Conservation (phyloP, 345 rosid species). For the Acer negundo region DNA sequence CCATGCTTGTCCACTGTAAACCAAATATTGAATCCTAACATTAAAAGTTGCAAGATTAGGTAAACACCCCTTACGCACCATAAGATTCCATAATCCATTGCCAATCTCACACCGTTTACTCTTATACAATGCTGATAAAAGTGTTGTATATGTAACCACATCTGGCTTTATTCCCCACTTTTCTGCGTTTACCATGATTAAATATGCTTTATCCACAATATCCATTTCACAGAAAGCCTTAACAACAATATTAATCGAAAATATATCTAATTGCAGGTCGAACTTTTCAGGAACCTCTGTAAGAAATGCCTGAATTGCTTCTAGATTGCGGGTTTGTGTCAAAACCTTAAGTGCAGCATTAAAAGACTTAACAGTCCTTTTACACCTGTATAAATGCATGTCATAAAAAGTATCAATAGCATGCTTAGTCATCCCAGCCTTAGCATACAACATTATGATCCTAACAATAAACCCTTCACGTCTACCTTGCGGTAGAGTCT, state of each 20-base stretch:
- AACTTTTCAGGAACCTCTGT: slow-evolving; percentile 41
- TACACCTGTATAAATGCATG: slow-evolving; percentile 67
- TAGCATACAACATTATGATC: slow-evolving; percentile 81
- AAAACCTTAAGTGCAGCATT: slow-evolving; percentile 72
- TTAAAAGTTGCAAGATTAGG: slow-evolving; percentile 80
- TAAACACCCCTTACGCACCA: slow-evolving; percentile 69
- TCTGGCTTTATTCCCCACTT: slow-evolving; percentile 61
- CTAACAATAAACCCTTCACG: slow-evolving; percentile 84
- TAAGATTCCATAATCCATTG: slow-evolving; percentile 81
- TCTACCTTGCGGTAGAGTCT: slow-evolving; percentile 75
- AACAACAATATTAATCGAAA: slow-evolving; percentile 59
- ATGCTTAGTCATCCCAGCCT: slow-evolving; percentile 73
- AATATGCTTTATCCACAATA: slow-evolving; percentile 55
- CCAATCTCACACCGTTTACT: slow-evolving; percentile 50
- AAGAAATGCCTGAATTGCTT: slow-evolving; percentile 52
- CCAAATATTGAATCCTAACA: slow-evolving; percentile 72
- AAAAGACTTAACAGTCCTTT: slow-evolving; percentile 70
- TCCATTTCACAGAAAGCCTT: slow-evolving; percentile 63
- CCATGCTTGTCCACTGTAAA: slow-evolving; percentile 61
- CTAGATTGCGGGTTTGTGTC: slow-evolving; percentile 46
- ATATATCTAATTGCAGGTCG: slow-evolving; percentile 44
- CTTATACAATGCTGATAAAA: slow-evolving; percentile 67
- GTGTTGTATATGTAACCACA: slow-evolving; percentile 74
- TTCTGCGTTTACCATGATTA: slow-evolving; percentile 58
- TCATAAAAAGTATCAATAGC: slow-evolving; percentile 58